phyloP scores from a whole-genome alignment of 1,284 basidiomycete genomes.

The Neolentinus lepideus region DNA sequence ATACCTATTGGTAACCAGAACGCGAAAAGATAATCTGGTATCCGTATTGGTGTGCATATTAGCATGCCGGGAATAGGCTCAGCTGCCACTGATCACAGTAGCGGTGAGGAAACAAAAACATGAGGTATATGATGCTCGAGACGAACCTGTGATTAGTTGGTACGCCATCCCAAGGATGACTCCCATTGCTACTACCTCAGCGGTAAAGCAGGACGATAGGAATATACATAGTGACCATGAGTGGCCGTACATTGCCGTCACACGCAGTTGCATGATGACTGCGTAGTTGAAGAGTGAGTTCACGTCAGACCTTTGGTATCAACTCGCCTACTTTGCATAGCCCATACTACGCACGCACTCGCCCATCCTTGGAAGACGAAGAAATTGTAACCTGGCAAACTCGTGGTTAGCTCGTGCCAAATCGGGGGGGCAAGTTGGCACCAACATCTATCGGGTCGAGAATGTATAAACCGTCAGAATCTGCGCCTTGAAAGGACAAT shows the following conservation, averaged over 20 bases:
- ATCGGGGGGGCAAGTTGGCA: background rate
- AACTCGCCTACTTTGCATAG: background rate
- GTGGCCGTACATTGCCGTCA: slow-evolving; percentile 18
- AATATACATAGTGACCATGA: slow-evolving; percentile 9
- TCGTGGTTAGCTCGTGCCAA: background rate
- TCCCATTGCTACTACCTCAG: slow-evolving; percentile 15
- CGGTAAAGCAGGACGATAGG: slow-evolving; percentile 13
- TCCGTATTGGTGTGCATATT: slow-evolving; percentile 15
- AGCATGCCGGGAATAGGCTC: slow-evolving; percentile 7
- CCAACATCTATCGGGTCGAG: background rate
- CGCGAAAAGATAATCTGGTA: slow-evolving; percentile 15
- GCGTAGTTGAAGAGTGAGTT: background rate
- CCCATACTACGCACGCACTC: background rate
- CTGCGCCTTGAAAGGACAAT: background rate
- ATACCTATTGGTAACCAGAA: slow-evolving; percentile 19
- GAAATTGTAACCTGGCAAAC: background rate
- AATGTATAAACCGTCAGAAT: no score
- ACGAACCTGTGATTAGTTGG: slow-evolving; percentile 11
- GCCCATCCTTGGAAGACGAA: background rate
- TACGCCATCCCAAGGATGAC: slow-evolving; percentile 13
- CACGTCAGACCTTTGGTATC: background rate
- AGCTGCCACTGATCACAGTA: background rate
- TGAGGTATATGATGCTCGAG: background rate
- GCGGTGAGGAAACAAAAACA: background rate
- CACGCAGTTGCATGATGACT: slow-evolving; percentile 20